Evolutionary conservation across 306 rosid species (phyloP), one percentile per base, ranked within the genome.

Genomic region (Canavalia ensiformis): DNA sequence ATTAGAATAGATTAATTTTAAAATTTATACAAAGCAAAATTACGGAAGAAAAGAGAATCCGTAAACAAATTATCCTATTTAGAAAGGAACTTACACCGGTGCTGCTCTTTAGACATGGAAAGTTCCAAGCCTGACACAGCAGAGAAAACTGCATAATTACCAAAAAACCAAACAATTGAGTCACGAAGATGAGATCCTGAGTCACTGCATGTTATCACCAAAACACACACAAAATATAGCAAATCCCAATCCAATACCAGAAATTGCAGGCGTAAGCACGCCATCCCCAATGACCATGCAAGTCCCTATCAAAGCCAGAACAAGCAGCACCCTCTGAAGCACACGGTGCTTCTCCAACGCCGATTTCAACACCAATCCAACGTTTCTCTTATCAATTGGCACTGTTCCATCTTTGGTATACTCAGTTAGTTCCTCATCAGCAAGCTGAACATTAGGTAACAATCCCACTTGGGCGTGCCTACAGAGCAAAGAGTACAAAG

Each of bases 201-300:
- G 49, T 4, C 57, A 44, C 47, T 66, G 68, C 77, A 76, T 4
- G 58, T 12, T 42, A 63, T 5, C 44, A 35, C 29, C 67, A 58
- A 76, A 75, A 71, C 74, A 5, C 33, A 10, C 35, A 49, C 39
- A n/a, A 8, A 66, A 42, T 28, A 35, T 25, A 2, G 6, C 33
- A 68, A 87, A 75, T 59, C 64, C 8, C 54, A 78, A 66, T 88
- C 8, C 54, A 78, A 66, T 88, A 92, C 97, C 97, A 83, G 97
- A 92, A 76, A 92, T 72, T 60, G 97, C 91, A 25, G 97, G 95
- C 31, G 97, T 89, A 51, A 90, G 97, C 74, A 90, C 97, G 6
- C 93, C 97, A 83, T 92, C 97, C 8, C 97, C 97, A 75, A 92
- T 90, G 49, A 92, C 97, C 97, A 92, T 92, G 67, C 94, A 92